Evolutionary conservation across 1,139 yeast species (phyloP).

Genomic region (Pichia inconspicua): DNA sequence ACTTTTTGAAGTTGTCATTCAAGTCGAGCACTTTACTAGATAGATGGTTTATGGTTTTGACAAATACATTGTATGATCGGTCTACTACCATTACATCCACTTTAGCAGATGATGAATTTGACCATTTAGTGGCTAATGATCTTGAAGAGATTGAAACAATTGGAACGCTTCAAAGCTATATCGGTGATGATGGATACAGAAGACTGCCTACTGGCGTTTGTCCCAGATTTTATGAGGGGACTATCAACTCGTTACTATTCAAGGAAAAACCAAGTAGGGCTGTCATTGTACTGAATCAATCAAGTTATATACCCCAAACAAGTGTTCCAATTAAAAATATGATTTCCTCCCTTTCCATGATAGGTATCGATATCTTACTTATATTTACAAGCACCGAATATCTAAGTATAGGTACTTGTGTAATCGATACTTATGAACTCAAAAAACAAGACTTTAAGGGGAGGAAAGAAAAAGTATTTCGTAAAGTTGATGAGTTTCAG

Average conservation of each 20-base stretch:
- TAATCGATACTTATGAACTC: slow-evolving; percentile 10
- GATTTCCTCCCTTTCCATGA: slow-evolving; percentile 25
- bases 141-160: slow-evolving; percentile 3
- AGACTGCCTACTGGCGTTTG: slow-evolving; percentile 21
- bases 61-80: slow-evolving; percentile 26
- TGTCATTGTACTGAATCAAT: slow-evolving; percentile 27
- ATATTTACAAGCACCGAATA: slow-evolving; percentile 19
- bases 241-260: slow-evolving; percentile 18
- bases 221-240: slow-evolving; percentile 25
- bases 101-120: slow-evolving; percentile 21
- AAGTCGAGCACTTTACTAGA: slow-evolving; percentile 20
- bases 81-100: slow-evolving; percentile 28
- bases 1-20: slow-evolving; percentile 18
- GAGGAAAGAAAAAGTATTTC: slow-evolving; percentile 4
- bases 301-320: slow-evolving; percentile 16
- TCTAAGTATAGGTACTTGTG: slow-evolving; percentile 13
- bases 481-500: slow-evolving; percentile 16
- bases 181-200: slow-evolving; percentile 9
- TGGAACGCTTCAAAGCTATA: slow-evolving; percentile 6
- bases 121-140: slow-evolving; percentile 6
- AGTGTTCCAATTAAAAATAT: slow-evolving; percentile 28
- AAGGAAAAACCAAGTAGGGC: slow-evolving; percentile 22
- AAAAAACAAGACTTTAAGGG: slow-evolving; percentile 1
- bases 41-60: slow-evolving; percentile 33
- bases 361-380: slow-evolving; percentile 23